A percentile compares a stretch with the other conserved stretches of the same genome.
Conservation (phyloP, 352 stramenopile species). For the Pythium phragmitis region DNA sequence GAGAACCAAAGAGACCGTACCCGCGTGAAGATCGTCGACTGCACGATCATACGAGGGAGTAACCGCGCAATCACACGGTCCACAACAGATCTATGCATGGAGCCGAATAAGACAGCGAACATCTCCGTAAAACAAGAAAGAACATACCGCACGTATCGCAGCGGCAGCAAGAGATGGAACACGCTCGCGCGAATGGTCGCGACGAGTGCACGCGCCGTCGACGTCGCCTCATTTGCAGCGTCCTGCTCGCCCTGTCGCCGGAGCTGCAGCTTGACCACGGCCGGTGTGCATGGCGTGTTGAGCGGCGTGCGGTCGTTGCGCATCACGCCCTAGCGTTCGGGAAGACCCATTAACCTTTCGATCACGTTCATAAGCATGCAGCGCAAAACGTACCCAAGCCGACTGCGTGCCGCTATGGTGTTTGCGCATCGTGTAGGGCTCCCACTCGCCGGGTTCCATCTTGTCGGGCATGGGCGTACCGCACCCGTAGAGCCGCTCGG, state of each 20-base stretch:
- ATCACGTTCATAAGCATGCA: neutral
- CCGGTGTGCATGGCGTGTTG: constrained; percentile 83
- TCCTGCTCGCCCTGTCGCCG: constrained; percentile 60
- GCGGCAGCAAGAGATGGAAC: constrained; percentile 43
- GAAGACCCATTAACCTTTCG: neutral
- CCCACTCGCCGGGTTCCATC: constrained; percentile 47
- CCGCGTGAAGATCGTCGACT: constrained; percentile 10
- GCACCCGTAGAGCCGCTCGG: constrained; percentile 23
- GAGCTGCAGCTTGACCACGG: constrained; percentile 82
- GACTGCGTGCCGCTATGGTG: constrained; percentile 46
- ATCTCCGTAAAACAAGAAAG: neutral
- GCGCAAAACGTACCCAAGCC: constrained; percentile 33
- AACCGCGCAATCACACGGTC: constrained; percentile 16
- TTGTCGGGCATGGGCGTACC: constrained; percentile 34
- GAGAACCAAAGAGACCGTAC: constrained; percentile 2
- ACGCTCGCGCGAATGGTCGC: constrained; percentile 31
- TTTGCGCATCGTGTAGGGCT: constrained; percentile 52
- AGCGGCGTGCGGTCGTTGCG: constrained; percentile 76
- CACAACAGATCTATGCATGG: constrained; percentile 10
- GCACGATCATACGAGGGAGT: constrained; percentile 10
- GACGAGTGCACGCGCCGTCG: constrained; percentile 18
- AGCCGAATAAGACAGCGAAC: neutral
- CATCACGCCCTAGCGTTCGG: constrained; percentile 39
- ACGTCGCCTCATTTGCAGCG: constrained; percentile 14
- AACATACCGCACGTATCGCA: constrained; percentile 37